Evolutionary conservation across 2,329 filamentous ascomycete genomes (phyloP).

Genomic region (Helotiales sp.): DNA sequence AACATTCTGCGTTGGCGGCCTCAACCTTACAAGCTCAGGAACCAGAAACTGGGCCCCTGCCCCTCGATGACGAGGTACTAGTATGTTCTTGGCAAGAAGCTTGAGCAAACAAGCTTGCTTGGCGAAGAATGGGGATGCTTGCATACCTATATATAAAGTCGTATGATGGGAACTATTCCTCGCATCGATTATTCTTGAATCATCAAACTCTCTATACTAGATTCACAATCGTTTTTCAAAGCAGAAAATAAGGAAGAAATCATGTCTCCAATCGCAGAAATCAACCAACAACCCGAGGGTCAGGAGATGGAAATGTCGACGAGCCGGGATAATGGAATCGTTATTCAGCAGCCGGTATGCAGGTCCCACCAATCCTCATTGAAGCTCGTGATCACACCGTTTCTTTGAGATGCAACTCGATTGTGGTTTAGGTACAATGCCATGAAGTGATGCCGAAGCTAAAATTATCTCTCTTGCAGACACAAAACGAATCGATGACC

Average conservation of each 20-base stretch:
- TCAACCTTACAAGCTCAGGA: too few species aligned
- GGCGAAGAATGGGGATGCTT: background rate
- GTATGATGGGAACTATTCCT: background rate
- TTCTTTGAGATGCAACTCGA: background rate
- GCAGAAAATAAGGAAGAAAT: background rate
- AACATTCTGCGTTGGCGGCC: background rate
- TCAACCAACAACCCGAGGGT: background rate
- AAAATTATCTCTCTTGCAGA: background rate
- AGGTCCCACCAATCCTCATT: background rate
- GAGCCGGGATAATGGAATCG: background rate
- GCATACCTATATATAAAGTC: background rate
- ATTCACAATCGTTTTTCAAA: background rate
- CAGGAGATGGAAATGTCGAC: slow-evolving; percentile 2
- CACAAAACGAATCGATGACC: background rate
- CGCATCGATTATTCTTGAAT: too few species aligned
- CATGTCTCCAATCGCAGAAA: background rate
- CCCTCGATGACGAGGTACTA: background rate
- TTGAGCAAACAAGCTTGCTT: background rate
- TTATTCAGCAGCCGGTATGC: slow-evolving; percentile 3
- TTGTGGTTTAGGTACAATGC: too few species aligned
- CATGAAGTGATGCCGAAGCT: too few species aligned
- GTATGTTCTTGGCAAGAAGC: background rate
- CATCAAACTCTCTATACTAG: background rate
- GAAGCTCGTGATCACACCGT: background rate
- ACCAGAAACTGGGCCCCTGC: background rate